Conservation (phyloP, 148 eudicot species). For the Cornus controversa region DNA sequence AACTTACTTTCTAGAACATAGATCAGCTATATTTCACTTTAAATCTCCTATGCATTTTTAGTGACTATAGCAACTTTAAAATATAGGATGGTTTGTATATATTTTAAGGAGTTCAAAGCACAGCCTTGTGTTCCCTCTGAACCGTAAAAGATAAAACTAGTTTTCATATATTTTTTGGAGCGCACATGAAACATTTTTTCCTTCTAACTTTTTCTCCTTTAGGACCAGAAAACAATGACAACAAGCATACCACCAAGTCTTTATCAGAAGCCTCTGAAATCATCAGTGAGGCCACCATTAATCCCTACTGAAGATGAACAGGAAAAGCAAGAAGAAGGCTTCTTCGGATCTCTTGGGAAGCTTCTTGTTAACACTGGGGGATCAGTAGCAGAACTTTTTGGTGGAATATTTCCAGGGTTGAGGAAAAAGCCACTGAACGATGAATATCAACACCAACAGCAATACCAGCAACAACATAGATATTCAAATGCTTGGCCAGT, state of each 20-base stretch:
- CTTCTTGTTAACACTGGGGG: conserved; percentile 51
- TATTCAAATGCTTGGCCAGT: conserved; percentile 61
- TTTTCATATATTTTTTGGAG: background rate
- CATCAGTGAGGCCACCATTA: conserved; percentile 63
- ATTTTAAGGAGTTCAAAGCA: background rate
- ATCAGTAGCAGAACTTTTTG: conserved; percentile 59
- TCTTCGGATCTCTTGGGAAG: conserved; percentile 62
- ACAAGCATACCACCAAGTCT: conserved; percentile 27
- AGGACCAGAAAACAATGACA: conserved; percentile 46
- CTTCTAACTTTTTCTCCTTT: conserved; percentile 10
- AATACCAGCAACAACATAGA: conserved; percentile 4
- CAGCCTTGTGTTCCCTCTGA: background rate
- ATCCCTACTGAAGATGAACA: conserved; percentile 72
- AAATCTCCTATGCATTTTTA: background rate
- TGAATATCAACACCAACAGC: conserved; percentile 38
- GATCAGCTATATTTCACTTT: background rate
- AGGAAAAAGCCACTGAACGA: conserved; percentile 36
- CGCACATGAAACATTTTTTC: background rate
- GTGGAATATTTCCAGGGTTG: conserved; percentile 55
- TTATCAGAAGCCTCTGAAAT: conserved; percentile 55
- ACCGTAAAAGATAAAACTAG: background rate
- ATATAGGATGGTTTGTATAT: background rate
- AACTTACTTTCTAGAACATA: background rate
- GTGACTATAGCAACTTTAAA: background rate
- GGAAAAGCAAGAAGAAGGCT: conserved; percentile 81